A percentile compares a stretch with the other conserved stretches of the same genome.
These are phyloP conservation scores for Pichia sp. DNA, from an alignment of 1,139 yeast genomes.

Conservation along the genomic window DNA sequence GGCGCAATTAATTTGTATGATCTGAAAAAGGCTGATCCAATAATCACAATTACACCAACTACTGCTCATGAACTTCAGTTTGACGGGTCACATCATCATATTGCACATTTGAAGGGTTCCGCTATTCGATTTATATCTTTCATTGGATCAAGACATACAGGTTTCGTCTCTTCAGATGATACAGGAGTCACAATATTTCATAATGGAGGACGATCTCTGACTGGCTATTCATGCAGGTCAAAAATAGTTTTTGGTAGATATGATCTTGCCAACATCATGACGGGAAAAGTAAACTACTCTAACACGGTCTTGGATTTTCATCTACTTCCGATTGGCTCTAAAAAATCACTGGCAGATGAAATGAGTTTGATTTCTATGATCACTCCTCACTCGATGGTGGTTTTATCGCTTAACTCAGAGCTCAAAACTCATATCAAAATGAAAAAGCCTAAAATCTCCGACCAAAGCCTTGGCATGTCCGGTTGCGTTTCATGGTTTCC, in stretches of 20 bases:
- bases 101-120: constrained; percentile 51
- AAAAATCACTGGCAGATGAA: constrained; percentile 21
- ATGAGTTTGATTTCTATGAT: constrained; percentile 60
- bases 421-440: constrained; percentile 52
- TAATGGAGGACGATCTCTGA: constrained; percentile 50
- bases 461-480: constrained; percentile 35
- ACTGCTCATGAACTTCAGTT: constrained; percentile 17
- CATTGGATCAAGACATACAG: constrained; percentile 52
- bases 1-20: constrained; percentile 50
- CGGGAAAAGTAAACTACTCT: constrained; percentile 11
- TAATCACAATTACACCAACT: constrained; percentile 36
- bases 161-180: constrained; percentile 55
- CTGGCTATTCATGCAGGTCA: constrained; percentile 49
- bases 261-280: constrained; percentile 19
- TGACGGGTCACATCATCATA: constrained; percentile 32
- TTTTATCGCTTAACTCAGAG: constrained; percentile 53
- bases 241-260: constrained; percentile 52
- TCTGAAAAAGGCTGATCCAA: constrained; percentile 32
- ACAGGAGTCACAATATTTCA: constrained; percentile 60
- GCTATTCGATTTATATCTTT: constrained; percentile 50
- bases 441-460: constrained; percentile 41
- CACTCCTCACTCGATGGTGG: constrained; percentile 46
- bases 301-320: constrained; percentile 23
- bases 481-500: constrained; percentile 64
- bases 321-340: constrained; percentile 27